A percentile compares a stretch with the other conserved stretches of the same genome.
Conservation (phyloP, 441 rosid genomes). For the Pelargonium myrrhifolium region DNA sequence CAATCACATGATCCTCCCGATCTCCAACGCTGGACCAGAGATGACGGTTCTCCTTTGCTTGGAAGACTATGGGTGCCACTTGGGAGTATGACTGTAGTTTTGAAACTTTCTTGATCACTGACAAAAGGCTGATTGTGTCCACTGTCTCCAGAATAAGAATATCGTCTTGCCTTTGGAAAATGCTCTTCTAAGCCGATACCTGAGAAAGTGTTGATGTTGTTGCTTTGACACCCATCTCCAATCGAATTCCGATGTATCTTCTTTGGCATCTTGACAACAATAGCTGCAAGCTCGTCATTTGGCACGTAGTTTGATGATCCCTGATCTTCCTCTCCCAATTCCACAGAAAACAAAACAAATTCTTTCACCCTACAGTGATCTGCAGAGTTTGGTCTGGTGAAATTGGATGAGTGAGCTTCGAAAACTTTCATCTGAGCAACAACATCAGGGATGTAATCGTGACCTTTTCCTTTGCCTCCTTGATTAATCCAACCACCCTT, state of each 20-base stretch:
- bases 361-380: slow-evolving; percentile 44
- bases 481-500: slow-evolving; percentile 70
- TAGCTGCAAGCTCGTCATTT: slow-evolving; percentile 77
- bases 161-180: not conserved
- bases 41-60: slow-evolving; percentile 77
- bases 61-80: slow-evolving; percentile 79
- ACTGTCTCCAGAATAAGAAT: slow-evolving; percentile 8
- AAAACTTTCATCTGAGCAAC: slow-evolving; percentile 82
- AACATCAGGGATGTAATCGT: slow-evolving; percentile 54
- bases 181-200: slow-evolving; percentile 1
- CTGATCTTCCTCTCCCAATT: slow-evolving; percentile 34
- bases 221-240: slow-evolving; percentile 1
- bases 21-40: slow-evolving; percentile 81
- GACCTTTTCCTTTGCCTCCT: slow-evolving; percentile 49
- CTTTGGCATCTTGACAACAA: slow-evolving; percentile 54
- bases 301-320: slow-evolving; percentile 44
- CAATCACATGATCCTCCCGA: slow-evolving; percentile 93
- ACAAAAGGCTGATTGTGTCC: slow-evolving; percentile 14
- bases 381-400: slow-evolving; percentile 20
- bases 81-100: slow-evolving; percentile 73
- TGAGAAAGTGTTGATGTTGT: not conserved
- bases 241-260: slow-evolving; percentile 17
- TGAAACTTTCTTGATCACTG: slow-evolving; percentile 28
- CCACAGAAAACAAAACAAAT: slow-evolving; percentile 58
- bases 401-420: slow-evolving; percentile 32